Percentiles rank a stretch among this genome's conserved stretches.
Conservation (phyloP, 2,329 filamentous ascomycete species). For the Aureobasidium sp. region DNA sequence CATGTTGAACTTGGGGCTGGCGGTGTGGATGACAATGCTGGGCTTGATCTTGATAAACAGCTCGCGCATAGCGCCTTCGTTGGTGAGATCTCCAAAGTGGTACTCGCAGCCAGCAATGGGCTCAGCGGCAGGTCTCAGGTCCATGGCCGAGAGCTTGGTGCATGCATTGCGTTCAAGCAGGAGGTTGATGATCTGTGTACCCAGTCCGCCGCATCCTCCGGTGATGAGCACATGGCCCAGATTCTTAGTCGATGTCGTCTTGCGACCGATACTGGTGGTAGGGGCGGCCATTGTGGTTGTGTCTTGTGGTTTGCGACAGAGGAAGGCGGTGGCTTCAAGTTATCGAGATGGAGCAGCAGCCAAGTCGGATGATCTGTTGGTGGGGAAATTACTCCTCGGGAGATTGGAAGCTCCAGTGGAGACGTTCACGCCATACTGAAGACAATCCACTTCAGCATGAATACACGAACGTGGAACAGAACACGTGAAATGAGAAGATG, state of each 20-base stretch:
- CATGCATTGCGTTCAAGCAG: constrained; percentile 33
- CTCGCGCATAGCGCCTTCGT: constrained; percentile 30
- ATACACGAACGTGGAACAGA: too few relatives aligned
- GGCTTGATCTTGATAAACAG: constrained; percentile 37
- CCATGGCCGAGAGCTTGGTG: constrained; percentile 38
- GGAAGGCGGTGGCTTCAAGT: background rate
- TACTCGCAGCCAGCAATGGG: constrained; percentile 36
- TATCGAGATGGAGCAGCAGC: background rate
- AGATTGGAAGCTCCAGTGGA: background rate
- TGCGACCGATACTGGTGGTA: background rate
- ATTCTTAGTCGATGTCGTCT: constrained; percentile 16
- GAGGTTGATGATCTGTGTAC: constrained; percentile 41
- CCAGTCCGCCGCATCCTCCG: constrained; percentile 44
- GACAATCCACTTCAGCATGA: background rate
- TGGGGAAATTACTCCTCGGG: background rate
- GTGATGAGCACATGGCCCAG: constrained; percentile 40
- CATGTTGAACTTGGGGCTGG: constrained; percentile 35
- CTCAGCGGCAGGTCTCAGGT: constrained; percentile 35
- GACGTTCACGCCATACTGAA: background rate
- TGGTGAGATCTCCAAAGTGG: constrained; percentile 42
- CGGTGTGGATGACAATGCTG: constrained; percentile 42
- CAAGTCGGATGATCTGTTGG: background rate
- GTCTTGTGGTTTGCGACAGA: background rate
- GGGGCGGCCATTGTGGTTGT: background rate
- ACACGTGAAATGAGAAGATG: background rate